Percentiles rank a stretch among this genome's conserved stretches.
Evolutionary conservation across 2,329 filamentous ascomycete genomes (phyloP).

Genomic region (Calonectria henricotiae): DNA sequence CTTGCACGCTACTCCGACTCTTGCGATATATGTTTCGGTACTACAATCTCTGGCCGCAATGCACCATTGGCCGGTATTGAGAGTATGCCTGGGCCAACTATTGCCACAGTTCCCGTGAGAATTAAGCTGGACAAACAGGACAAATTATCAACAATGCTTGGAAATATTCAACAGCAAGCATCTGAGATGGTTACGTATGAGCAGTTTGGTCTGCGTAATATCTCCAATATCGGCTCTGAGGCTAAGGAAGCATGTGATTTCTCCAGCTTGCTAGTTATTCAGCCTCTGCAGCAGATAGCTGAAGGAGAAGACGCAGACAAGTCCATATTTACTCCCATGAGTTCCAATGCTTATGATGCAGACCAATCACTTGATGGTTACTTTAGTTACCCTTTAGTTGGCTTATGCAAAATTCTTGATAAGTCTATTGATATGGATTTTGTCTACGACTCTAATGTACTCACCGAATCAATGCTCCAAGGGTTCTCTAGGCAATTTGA

Average conservation of each 20-base stretch:
- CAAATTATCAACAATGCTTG: slow-evolving; percentile 60
- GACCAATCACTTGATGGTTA: slow-evolving; percentile 22
- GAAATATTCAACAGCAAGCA: slow-evolving; percentile 47
- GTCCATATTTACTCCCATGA: slow-evolving; percentile 8
- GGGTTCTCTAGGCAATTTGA: slow-evolving; percentile 14
- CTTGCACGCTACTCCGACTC: slow-evolving; percentile 65
- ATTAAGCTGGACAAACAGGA: slow-evolving; percentile 49
- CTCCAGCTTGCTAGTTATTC: slow-evolving; percentile 37
- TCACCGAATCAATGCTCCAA: slow-evolving; percentile 5
- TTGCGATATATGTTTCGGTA: slow-evolving; percentile 62
- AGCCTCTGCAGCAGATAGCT: slow-evolving; percentile 15
- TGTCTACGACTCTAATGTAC: slow-evolving; percentile 8
- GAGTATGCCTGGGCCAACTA: slow-evolving; percentile 49
- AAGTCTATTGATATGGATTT: slow-evolving; percentile 12
- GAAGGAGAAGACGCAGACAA: slow-evolving; percentile 42
- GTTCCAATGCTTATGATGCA: slow-evolving; percentile 27
- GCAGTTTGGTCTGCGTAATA: slow-evolving; percentile 44
- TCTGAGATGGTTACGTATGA: slow-evolving; percentile 42
- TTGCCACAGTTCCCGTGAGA: slow-evolving; percentile 54
- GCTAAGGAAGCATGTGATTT: slow-evolving; percentile 33
- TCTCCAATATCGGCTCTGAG: slow-evolving; percentile 38
- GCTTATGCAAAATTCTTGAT: slow-evolving; percentile 9
- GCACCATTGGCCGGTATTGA: slow-evolving; percentile 46
- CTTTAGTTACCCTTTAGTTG: slow-evolving; percentile 27
- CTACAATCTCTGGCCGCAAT: slow-evolving; percentile 61